A percentile compares a stretch with the other conserved stretches of the same genome.
Conservation (phyloP, 192 early-diverging fungal genomes). For the Linnemannia zychae region DNA sequence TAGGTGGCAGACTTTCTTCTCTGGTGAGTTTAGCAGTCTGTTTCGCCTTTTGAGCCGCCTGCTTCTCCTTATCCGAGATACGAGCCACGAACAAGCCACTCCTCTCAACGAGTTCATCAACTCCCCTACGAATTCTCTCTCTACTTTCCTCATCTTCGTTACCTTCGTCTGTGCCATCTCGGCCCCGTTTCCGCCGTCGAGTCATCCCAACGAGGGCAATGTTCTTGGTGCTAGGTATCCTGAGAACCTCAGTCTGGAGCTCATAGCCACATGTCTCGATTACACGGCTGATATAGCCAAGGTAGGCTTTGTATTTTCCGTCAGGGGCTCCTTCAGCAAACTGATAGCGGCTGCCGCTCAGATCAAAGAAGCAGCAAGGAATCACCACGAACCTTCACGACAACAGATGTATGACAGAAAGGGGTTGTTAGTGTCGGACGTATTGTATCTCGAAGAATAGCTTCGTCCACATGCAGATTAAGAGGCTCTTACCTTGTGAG, state of each 20-base stretch:
- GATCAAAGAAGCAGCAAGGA: constrained; percentile 87
- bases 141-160: background rate
- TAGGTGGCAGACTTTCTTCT: background rate
- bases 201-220: constrained; percentile 76
- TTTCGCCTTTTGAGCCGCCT: constrained; percentile 54
- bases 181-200: constrained; percentile 9
- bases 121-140: background rate
- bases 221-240: constrained; percentile 89
- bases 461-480: background rate
- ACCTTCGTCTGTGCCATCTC: background rate
- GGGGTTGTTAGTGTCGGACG: background rate
- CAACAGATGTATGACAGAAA: background rate
- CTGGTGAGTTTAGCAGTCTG: constrained; percentile 29
- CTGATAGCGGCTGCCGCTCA: constrained; percentile 71
- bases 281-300: constrained; percentile 70
- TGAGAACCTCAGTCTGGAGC: constrained; percentile 72
- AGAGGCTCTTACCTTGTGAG: constrained; percentile 54
- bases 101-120: constrained; percentile 23
- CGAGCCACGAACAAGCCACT: constrained; percentile 61
- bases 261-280: constrained; percentile 69
- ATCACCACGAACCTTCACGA: constrained; percentile 77
- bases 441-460: constrained; percentile 5
- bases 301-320: constrained; percentile 80
- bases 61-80: constrained; percentile 67
- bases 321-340: constrained; percentile 63